Evolutionary conservation across 1,284 basidiomycete genomes (phyloP).

Genomic region (Veloboletus limbatus): DNA sequence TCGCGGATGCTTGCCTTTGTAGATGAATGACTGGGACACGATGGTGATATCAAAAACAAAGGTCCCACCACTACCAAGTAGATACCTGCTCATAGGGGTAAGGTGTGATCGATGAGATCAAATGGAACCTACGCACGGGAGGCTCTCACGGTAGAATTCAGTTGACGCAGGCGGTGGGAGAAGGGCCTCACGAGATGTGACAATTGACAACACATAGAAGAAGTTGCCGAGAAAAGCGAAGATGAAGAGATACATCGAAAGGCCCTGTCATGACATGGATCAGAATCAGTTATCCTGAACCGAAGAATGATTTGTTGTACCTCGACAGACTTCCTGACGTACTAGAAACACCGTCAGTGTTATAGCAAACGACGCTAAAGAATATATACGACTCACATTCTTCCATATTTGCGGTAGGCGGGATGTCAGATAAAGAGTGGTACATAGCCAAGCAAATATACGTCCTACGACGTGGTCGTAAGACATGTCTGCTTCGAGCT

Average conservation of each 20-base stretch:
- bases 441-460: constrained; percentile 89
- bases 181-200: constrained; percentile 59
- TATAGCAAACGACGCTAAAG: constrained; percentile 3
- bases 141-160: constrained; percentile 64
- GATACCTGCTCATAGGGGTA: constrained; percentile 51
- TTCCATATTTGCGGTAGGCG: constrained; percentile 96
- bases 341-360: constrained; percentile 46
- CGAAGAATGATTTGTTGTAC: constrained; percentile 33
- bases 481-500: constrained; percentile 33
- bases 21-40: constrained; percentile 58
- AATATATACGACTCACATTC: constrained; percentile 67
- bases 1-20: constrained; percentile 40
- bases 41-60: constrained; percentile 89
- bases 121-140: constrained; percentile 56
- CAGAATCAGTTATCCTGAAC: constrained; percentile 6
- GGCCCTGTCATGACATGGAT: constrained; percentile 48
- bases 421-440: constrained; percentile 86
- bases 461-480: constrained; percentile 74
- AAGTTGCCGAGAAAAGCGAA: constrained; percentile 90
- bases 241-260: constrained; percentile 90
- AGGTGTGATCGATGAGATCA: constrained; percentile 7
- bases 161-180: constrained; percentile 54
- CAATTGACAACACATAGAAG: constrained; percentile 85
- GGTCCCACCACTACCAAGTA: constrained; percentile 86
- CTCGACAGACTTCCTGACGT: constrained; percentile 86